Conservation (phyloP, 345 rosid genomes). For the Diplotaxis tenuifolia region DNA sequence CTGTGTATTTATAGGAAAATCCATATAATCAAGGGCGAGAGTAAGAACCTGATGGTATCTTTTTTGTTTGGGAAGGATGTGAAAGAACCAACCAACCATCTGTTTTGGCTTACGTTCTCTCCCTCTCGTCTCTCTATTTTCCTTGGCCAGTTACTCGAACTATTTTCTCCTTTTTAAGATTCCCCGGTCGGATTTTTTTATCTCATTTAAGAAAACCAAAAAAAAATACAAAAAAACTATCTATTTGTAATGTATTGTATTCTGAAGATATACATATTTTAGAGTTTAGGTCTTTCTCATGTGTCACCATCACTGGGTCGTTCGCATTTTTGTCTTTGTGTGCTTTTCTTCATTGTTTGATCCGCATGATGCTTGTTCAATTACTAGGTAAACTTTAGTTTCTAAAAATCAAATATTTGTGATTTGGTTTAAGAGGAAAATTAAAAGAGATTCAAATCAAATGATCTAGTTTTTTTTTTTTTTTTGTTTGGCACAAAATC, state of each 20-base stretch:
- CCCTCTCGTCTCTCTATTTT: background rate
- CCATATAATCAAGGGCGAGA: constrained; percentile 25
- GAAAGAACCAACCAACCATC: background rate
- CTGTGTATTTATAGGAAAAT: constrained; percentile 15
- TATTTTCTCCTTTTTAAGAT: constrained; percentile 11
- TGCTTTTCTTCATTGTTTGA: background rate
- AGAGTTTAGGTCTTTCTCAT: constrained; percentile 29
- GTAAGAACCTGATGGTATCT: background rate
- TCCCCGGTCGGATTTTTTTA: background rate
- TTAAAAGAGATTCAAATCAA: too few relatives aligned
- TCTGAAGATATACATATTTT: constrained; percentile 16
- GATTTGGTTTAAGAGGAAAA: background rate
- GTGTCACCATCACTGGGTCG: constrained; percentile 10
- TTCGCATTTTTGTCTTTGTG: background rate
- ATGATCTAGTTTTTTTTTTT: too few relatives aligned
- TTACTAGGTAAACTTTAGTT: background rate
- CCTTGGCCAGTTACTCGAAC: background rate
- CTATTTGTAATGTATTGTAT: constrained; percentile 7
- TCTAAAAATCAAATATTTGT: background rate
- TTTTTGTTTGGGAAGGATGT: background rate
- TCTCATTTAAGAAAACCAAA: background rate
- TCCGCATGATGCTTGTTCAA: background rate
- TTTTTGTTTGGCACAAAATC: too few relatives aligned
- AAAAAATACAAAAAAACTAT: background rate
- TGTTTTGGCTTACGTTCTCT: constrained; percentile 2